Conservation (phyloP, 2,329 filamentous ascomycete species). For the Claviceps sorghi region DNA sequence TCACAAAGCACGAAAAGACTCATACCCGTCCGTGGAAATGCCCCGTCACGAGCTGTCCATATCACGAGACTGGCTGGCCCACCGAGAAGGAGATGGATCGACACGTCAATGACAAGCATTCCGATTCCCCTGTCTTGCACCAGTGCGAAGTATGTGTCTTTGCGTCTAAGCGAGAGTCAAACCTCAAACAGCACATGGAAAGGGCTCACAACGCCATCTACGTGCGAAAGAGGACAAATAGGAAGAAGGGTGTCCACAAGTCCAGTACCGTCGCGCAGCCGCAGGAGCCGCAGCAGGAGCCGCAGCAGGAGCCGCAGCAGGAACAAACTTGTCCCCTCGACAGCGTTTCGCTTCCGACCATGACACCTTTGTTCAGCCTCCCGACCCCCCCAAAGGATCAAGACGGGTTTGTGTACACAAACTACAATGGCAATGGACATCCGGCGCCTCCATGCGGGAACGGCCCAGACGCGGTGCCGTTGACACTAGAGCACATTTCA, state of each 20-base stretch:
- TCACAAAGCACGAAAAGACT: constrained; percentile 97
- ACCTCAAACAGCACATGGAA: constrained; percentile 98
- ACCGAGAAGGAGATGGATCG: constrained; percentile 96
- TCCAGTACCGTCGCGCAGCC: constrained; percentile 24
- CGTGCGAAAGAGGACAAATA: constrained; percentile 81
- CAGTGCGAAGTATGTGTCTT: constrained; percentile 81
- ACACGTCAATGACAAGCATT: constrained; percentile 94
- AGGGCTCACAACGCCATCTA: constrained; percentile 90
- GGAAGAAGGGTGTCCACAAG: constrained; percentile 41
- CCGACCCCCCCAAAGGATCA: constrained; percentile 43
- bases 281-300: constrained; percentile 11
- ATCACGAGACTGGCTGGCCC: constrained; percentile 79
- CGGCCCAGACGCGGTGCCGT: constrained; percentile 27
- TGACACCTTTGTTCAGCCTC: constrained; percentile 32
- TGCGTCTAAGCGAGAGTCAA: constrained; percentile 88
- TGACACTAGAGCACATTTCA: constrained; percentile 23
- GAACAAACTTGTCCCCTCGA: constrained; percentile 45
- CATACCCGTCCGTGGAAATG: constrained; percentile 97
- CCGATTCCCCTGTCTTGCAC: constrained; percentile 61
- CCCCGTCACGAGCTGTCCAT: constrained; percentile 68
- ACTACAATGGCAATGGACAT: constrained; percentile 32
- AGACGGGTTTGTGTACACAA: constrained; percentile 27
- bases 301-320: not conserved
- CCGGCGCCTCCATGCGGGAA: constrained; percentile 24
- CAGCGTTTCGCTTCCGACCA: constrained; percentile 48